A percentile compares a stretch with the other conserved stretches of the same genome.
phyloP scores from a whole-genome alignment of 208 protist genomes.

The Wallacemonas collosoma region DNA sequence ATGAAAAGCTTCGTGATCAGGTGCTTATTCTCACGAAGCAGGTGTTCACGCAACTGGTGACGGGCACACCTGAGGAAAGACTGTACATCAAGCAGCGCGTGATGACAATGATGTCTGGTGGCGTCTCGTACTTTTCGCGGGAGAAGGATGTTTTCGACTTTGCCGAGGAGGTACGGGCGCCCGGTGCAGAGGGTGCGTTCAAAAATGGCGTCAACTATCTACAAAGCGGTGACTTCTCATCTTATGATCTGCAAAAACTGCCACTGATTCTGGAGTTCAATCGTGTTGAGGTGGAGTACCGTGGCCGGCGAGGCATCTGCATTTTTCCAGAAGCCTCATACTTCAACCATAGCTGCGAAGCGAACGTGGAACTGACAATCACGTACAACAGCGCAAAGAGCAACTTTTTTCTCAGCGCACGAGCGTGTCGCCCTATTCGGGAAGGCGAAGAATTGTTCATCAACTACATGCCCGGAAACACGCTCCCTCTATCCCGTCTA shows the following conservation, averaged over 20 bases:
- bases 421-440: constrained; percentile 64
- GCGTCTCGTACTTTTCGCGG: constrained; percentile 84
- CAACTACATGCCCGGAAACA: constrained; percentile 89
- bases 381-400: constrained; percentile 77
- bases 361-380: constrained; percentile 76
- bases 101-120: constrained; percentile 81
- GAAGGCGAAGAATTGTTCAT: constrained; percentile 85
- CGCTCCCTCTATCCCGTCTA: constrained; percentile 67
- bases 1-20: constrained; percentile 64
- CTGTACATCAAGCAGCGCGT: constrained; percentile 77
- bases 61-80: constrained; percentile 54
- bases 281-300: constrained; percentile 84
- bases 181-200: constrained; percentile 53
- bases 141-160: constrained; percentile 87
- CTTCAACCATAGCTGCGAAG: constrained; percentile 87
- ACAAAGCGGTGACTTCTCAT: constrained; percentile 75
- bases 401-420: constrained; percentile 75
- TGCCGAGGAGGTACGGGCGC: constrained; percentile 72
- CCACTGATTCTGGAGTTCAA: constrained; percentile 88
- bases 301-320: constrained; percentile 72
- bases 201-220: constrained; percentile 70
- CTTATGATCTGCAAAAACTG: constrained; percentile 85
- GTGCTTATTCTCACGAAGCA: constrained; percentile 75
- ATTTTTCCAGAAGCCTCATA: constrained; percentile 83
- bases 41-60: constrained; percentile 72